Base-by-base conservation (phyloP, 305 asterid genomes). In the Solanum hybrid region DNA sequence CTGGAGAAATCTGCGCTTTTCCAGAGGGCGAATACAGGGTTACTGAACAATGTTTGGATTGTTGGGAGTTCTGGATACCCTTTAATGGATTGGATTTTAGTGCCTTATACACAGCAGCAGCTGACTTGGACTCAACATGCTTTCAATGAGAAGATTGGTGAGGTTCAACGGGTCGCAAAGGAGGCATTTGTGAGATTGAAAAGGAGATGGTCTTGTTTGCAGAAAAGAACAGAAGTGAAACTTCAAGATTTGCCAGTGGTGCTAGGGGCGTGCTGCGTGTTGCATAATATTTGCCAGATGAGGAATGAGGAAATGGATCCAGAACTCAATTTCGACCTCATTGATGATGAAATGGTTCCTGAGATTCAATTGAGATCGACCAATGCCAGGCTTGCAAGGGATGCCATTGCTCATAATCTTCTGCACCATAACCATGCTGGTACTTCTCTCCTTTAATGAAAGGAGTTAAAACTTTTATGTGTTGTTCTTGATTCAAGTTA, bases 101-200 rank as follows among this genome's bases (percentile, higher is more conserved):
- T 96, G 32, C 99, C 99, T 7, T 96, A 96, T 40, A 88, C 95
- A 1, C 97, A 97, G 88, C 98, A 92, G 89, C 93, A 96, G 42
- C 56, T 96, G 89, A 96, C 99, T 1, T 97, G 99, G 99, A 93
- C 99, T 5, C 98, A 96, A 16, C 98, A 96, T 37, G 99, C 98
- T 3, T 96, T 97, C 76, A 96, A 97, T 29, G 98, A 96, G 94
- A 96, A 95, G 76, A 91, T 95, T 8, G 96, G 94, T 56, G 98
- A 96, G 31, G 38, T 95, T 10, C 93, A 93, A 17, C 88, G 91
- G 34, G 91, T 96, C 2, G 93, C 97, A 0, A 95, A 90, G 78
- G 94, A 90, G 2, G 92, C 99, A 0, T 97, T 97, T 31, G 95
- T 96, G 0, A 91, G 96, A 38, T 81, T 97, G 90, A 97, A 97